Conservation (phyloP, 345 rosid genomes). For the Bretschneidera sinensis region DNA sequence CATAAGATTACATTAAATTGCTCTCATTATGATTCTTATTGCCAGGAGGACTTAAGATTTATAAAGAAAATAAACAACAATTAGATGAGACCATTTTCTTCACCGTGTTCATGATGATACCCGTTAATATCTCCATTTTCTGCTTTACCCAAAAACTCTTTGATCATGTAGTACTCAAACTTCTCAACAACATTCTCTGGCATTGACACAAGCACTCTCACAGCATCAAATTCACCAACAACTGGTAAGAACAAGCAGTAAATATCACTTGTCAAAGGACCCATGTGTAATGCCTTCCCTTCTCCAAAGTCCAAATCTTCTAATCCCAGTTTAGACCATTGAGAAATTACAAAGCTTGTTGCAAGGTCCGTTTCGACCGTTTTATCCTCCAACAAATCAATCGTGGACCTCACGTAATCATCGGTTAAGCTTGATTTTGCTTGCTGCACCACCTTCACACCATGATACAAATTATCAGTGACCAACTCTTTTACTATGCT, state of each 20-base stretch:
- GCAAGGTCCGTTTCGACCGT: constrained; percentile 52
- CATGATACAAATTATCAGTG: constrained; percentile 32
- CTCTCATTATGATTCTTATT: too few species aligned
- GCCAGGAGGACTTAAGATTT: too few species aligned
- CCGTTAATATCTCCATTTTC: too few species aligned
- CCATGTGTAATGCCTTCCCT: constrained; percentile 79
- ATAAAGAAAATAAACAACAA: too few species aligned
- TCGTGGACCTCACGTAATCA: constrained; percentile 53
- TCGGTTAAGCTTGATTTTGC: constrained; percentile 61
- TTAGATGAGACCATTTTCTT: too few species aligned
- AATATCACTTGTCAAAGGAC: constrained; percentile 78
- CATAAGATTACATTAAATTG: too few species aligned
- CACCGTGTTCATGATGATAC: too few species aligned
- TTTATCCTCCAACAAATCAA: constrained; percentile 77
- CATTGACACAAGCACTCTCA: constrained; percentile 70
- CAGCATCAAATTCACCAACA: constrained; percentile 42
- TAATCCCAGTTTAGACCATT: constrained; percentile 83
- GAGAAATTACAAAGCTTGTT: constrained; percentile 68
- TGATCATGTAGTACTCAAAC: constrained; percentile 71
- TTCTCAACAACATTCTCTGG: constrained; percentile 60
- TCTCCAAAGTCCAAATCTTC: constrained; percentile 86
- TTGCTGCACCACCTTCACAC: constrained; percentile 53
- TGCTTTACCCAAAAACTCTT: constrained; percentile 25
- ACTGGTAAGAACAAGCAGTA: constrained; percentile 92
- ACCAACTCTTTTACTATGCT: constrained; percentile 47